Evolutionary conservation across 495 filamentous ascomycete species (phyloP).

Genomic region (Haplographium delicatum): DNA sequence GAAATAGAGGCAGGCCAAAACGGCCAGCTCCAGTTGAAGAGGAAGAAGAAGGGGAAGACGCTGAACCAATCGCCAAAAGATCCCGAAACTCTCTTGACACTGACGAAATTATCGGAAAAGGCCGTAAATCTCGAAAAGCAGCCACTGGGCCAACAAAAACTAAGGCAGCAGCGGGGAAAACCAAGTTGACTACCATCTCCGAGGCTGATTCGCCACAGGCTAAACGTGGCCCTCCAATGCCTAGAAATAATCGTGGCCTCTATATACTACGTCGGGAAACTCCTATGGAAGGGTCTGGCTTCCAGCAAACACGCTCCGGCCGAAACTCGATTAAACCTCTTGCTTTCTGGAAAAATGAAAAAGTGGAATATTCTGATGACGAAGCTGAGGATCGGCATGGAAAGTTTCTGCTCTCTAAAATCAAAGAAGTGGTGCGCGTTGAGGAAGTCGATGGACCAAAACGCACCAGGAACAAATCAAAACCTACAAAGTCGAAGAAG

Average conservation of each 20-base stretch:
- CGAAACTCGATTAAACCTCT: constrained; percentile 63
- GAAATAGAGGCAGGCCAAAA: constrained; percentile 11
- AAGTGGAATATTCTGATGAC: constrained; percentile 59
- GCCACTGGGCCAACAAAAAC: constrained; percentile 4
- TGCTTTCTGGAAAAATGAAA: constrained; percentile 84
- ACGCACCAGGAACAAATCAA: constrained; percentile 1
- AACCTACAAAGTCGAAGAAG: constrained; percentile 15
- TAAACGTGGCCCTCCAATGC: constrained; percentile 45
- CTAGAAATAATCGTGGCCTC: constrained; percentile 53
- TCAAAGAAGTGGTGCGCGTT: constrained; percentile 71
- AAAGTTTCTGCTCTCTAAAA: constrained; percentile 54
- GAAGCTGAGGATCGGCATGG: constrained; percentile 41
- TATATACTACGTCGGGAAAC: constrained; percentile 68
- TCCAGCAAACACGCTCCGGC: constrained; percentile 46
- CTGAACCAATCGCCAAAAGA: constrained; percentile 28
- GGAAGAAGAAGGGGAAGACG: constrained; percentile 2
- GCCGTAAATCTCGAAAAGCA: constrained; percentile 1
- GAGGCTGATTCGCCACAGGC: constrained; percentile 28
- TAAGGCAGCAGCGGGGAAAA: constrained; percentile 7
- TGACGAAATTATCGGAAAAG: neutral
- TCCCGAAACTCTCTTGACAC: constrained; percentile 27
- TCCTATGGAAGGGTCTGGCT: constrained; percentile 44
- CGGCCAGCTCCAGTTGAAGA: neutral
- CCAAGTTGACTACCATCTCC: constrained; percentile 12
- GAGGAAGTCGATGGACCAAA: constrained; percentile 49